phyloP scores from a whole-genome alignment of 345 rosid genomes.

The Clausena lansium region DNA sequence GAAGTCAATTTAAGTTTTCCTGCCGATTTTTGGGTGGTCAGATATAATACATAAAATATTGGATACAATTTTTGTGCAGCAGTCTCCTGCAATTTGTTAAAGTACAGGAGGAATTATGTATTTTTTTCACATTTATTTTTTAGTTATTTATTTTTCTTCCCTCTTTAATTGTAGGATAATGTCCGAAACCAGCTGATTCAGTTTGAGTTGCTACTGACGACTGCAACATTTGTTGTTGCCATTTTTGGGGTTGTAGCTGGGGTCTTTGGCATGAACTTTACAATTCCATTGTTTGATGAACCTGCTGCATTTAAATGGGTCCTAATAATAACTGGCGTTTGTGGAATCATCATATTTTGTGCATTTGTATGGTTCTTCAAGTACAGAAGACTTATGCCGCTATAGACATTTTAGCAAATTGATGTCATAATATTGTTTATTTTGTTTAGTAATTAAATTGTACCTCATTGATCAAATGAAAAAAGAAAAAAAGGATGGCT shows the following conservation, averaged over 20 bases:
- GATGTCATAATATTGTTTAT: conserved; percentile 3
- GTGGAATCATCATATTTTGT: conserved; percentile 60
- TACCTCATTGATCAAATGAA: background rate
- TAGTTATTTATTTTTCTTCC: too few relatives aligned
- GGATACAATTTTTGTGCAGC: background rate
- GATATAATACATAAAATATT: background rate
- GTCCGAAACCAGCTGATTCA: conserved; percentile 98
- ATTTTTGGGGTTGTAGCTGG: conserved; percentile 98
- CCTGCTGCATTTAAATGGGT: conserved; percentile 87
- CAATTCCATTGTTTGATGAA: conserved; percentile 62
- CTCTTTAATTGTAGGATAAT: conserved; percentile 60
- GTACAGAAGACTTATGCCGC: conserved; percentile 86
- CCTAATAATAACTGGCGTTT: conserved; percentile 57
- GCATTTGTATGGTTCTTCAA: conserved; percentile 93
- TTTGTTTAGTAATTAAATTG: background rate
- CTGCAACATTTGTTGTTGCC: conserved; percentile 92
- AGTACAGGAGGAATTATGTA: background rate
- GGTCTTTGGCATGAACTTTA: conserved; percentile 91
- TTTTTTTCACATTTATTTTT: background rate
- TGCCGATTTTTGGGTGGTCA: background rate
- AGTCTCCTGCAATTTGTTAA: background rate
- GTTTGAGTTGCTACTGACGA: conserved; percentile 86
- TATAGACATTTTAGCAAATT: conserved; percentile 32
- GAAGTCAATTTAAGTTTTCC: background rate
- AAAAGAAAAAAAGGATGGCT: too few relatives aligned